A percentile compares a stretch with the other conserved stretches of the same genome.
Conservation (phyloP, 805 yeast genomes). For the Clavispora santaluciae region DNA sequence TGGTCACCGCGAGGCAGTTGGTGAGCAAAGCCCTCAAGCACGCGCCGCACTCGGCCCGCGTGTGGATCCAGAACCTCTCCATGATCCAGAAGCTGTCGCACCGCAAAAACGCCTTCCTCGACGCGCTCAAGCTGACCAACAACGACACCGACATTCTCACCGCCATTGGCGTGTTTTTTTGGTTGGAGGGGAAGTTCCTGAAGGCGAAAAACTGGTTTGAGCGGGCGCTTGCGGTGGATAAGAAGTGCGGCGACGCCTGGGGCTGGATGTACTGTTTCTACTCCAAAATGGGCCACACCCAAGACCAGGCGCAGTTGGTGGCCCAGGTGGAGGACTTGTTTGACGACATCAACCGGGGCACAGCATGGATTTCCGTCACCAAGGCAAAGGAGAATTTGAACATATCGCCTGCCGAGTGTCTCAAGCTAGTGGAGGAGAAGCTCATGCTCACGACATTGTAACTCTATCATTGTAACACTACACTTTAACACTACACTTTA, state of each 20-base stretch:
- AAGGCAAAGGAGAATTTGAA: constrained; percentile 48
- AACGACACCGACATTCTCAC: constrained; percentile 56
- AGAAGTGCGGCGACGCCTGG: constrained; percentile 73
- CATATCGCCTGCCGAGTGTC: constrained; percentile 34
- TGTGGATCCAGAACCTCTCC: constrained; percentile 64
- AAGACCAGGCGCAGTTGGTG: constrained; percentile 3
- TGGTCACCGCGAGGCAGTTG: constrained; percentile 48
- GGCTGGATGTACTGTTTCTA: constrained; percentile 46
- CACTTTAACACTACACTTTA: no score
- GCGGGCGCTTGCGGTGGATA: constrained; percentile 53
- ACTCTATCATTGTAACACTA: no score
- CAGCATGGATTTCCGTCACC: constrained; percentile 47
- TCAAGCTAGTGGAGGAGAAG: constrained; percentile 26
- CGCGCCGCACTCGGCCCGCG: constrained; percentile 51
- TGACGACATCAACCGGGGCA: constrained; percentile 52
- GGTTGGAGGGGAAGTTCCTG: constrained; percentile 56
- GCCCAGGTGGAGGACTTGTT: background rate
- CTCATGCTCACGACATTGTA: constrained; percentile 3
- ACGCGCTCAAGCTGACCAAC: constrained; percentile 64
- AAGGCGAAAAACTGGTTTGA: constrained; percentile 74
- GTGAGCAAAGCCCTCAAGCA: constrained; percentile 54
- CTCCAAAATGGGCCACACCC: constrained; percentile 6
- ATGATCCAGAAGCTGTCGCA: constrained; percentile 44
- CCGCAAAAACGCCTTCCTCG: constrained; percentile 54
- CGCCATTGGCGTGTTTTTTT: constrained; percentile 63